Conservation (phyloP, 164 flowering plant genomes). For the Nelumbo lutea region DNA sequence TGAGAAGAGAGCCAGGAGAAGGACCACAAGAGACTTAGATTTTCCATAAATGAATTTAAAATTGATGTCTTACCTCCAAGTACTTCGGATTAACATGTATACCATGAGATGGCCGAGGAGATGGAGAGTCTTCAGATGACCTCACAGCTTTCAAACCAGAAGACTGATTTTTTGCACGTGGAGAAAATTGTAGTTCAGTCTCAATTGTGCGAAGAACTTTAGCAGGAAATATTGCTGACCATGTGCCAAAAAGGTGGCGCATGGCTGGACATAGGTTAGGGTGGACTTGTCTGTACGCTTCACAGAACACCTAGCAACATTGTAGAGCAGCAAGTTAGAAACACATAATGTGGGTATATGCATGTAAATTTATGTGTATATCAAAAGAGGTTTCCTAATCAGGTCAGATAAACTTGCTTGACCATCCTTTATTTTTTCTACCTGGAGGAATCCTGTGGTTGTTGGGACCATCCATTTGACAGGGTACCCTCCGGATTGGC, state of each 20-base stretch:
- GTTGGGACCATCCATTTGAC: too few species aligned
- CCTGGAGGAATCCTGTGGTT: too few species aligned
- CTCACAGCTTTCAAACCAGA: constrained; percentile 35
- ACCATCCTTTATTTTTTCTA: too few species aligned
- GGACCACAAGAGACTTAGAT: constrained; percentile 26
- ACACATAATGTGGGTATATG: neutral
- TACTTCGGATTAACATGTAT: constrained; percentile 97
- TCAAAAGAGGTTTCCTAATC: too few species aligned
- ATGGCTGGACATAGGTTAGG: constrained; percentile 54
- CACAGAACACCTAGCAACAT: constrained; percentile 67
- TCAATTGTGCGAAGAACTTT: constrained; percentile 62
- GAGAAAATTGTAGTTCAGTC: constrained; percentile 51
- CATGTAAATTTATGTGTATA: too few species aligned
- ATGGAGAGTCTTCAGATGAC: constrained; percentile 51
- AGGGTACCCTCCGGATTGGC: too few species aligned
- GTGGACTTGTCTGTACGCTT: constrained; percentile 74
- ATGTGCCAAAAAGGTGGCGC: constrained; percentile 94
- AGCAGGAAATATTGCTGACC: constrained; percentile 80
- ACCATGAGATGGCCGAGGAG: constrained; percentile 77
- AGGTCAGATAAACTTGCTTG: too few species aligned
- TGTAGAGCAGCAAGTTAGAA: neutral
- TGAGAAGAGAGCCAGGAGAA: neutral
- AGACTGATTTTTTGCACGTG: constrained; percentile 39
- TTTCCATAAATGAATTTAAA: constrained; percentile 47
- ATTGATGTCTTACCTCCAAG: constrained; percentile 59